Percentiles rank a stretch among this genome's conserved stretches.
Conservation (phyloP, 2,329 filamentous ascomycete species). For the Zymoseptoria ardabiliae region DNA sequence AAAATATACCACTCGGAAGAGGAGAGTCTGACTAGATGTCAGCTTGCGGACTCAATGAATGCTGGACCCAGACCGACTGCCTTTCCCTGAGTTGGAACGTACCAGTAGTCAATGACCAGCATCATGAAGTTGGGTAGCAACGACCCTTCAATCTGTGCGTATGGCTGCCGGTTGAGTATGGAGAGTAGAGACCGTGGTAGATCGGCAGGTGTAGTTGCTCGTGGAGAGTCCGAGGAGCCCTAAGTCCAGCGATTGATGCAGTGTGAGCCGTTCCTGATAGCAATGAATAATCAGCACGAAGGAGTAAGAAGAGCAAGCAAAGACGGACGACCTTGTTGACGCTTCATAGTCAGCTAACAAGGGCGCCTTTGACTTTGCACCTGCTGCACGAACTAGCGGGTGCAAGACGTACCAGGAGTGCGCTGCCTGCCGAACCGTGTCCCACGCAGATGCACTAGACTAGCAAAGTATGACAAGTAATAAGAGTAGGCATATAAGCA, state of each 20-base stretch:
- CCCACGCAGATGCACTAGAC: not conserved
- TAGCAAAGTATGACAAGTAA: not conserved
- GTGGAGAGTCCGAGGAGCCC: not conserved
- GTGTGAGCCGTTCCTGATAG: not conserved
- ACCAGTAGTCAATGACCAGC: not conserved
- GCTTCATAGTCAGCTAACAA: not conserved
- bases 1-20: not conserved
- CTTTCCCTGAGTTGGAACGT: not conserved
- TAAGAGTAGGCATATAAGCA: not conserved
- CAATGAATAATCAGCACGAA: not conserved
- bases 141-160: not conserved
- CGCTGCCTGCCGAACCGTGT: not conserved
- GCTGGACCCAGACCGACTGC: not conserved
- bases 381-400: not conserved
- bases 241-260: not conserved
- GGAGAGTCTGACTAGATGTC: not conserved
- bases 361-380: not conserved
- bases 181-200: not conserved
- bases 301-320: not conserved
- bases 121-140: not conserved
- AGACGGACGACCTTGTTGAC: not conserved
- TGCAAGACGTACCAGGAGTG: not conserved
- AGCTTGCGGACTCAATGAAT: not conserved
- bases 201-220: not conserved
- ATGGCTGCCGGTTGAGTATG: not conserved